A percentile compares a stretch with the other conserved stretches of the same genome.
Conservation (phyloP, 768 basidiomycete species). For the Lactarius sanguifluus region DNA sequence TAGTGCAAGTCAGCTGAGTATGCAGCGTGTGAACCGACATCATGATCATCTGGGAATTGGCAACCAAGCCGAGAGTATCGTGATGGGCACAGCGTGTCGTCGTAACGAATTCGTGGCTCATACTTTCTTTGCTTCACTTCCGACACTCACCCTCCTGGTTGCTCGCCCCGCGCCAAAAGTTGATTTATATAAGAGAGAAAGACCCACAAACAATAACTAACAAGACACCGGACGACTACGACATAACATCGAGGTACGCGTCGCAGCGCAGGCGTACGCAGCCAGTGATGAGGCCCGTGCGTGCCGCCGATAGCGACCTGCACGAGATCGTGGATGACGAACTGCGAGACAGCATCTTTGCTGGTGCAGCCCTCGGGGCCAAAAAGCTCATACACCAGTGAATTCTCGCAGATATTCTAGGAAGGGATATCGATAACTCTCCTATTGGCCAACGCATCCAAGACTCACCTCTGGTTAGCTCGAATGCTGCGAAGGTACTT, state of each 20-base stretch:
- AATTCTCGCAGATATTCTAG: constrained; percentile 36
- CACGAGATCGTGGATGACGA: neutral
- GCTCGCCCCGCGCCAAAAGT: neutral
- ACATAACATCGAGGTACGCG: neutral
- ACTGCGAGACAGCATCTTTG: neutral
- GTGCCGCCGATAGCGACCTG: neutral
- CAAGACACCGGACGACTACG: neutral
- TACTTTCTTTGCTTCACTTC: neutral
- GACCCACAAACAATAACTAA: too few relatives aligned
- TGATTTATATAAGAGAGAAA: neutral
- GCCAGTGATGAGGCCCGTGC: neutral
- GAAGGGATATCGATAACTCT: neutral
- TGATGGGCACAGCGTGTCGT: neutral
- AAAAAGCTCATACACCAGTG: constrained; percentile 32
- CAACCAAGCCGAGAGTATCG: neutral
- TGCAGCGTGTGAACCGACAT: neutral
- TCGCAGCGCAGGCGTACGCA: neutral
- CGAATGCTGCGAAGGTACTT: constrained; percentile 87
- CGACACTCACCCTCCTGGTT: neutral
- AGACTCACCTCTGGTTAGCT: constrained; percentile 67
- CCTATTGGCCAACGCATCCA: neutral
- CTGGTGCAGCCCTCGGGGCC: neutral
- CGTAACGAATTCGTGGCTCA: neutral
- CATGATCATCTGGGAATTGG: neutral
- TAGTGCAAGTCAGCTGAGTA: neutral